Evolutionary conservation across 768 basidiomycete genomes (phyloP).

Genomic region (Solioccasus polychromus): DNA sequence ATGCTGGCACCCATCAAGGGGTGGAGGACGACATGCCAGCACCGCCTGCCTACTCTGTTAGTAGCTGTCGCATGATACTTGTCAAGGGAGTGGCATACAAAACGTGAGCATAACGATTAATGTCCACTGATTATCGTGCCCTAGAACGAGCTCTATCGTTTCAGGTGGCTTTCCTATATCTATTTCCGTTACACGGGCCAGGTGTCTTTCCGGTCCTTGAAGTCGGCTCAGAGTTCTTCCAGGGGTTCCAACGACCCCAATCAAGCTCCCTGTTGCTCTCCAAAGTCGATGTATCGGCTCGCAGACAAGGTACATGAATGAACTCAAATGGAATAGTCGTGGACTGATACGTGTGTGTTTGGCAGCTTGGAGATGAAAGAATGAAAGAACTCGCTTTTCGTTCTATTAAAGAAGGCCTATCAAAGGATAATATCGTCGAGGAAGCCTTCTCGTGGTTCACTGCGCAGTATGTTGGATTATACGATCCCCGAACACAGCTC

Average conservation of each 20-base stretch:
- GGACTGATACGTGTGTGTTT: neutral
- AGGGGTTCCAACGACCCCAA: neutral
- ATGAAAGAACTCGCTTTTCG: conserved; percentile 25
- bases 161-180: conserved; percentile 27
- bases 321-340: neutral
- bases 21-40: neutral
- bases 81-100: conserved; percentile 28
- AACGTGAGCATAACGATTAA: conserved; percentile 22
- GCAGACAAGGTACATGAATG: conserved; percentile 22
- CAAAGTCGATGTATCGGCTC: conserved; percentile 39
- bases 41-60: conserved; percentile 24
- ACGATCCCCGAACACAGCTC: no score
- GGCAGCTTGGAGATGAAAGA: conserved; percentile 25
- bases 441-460: conserved; percentile 33
- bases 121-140: neutral
- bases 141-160: neutral
- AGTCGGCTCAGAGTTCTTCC: conserved; percentile 12
- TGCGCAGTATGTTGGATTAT: conserved; percentile 23
- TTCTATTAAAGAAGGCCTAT: conserved; percentile 22
- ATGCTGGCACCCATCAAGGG: neutral
- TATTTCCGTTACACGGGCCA: conserved; percentile 33
- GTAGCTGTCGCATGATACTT: conserved; percentile 23
- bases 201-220: conserved; percentile 23
- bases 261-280: conserved; percentile 24
- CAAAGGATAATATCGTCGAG: conserved; percentile 25